phyloP scores from a whole-genome alignment of 1,284 basidiomycete genomes.

The Sparassis latifolia region DNA sequence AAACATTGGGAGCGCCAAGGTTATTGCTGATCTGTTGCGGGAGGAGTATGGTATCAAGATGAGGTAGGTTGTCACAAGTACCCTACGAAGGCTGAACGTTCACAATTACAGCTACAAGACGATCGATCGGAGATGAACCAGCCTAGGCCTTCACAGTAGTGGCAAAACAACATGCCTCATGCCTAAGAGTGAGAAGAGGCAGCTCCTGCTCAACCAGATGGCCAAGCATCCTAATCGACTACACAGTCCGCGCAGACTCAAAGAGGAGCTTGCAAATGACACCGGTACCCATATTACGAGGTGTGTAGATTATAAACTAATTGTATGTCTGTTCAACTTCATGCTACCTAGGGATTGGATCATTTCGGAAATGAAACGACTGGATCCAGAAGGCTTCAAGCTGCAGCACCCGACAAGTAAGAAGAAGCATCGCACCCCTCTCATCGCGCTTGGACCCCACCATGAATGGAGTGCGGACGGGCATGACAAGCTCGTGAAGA shows the following conservation, averaged over 20 bases:
- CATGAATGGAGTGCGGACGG: conserved; percentile 20
- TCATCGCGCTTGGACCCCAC: background rate
- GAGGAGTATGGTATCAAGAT: conserved; percentile 1
- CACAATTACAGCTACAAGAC: background rate
- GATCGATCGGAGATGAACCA: background rate
- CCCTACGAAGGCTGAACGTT: background rate
- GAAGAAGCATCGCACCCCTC: background rate
- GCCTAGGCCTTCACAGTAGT: background rate
- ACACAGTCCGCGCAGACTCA: background rate
- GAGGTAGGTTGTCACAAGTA: background rate
- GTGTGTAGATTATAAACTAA: background rate
- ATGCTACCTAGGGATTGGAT: background rate
- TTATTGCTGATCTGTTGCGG: no score
- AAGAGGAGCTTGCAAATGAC: background rate
- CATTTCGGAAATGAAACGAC: background rate
- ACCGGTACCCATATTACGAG: background rate
- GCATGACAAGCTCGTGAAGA: conserved; percentile 29
- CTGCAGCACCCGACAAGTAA: background rate
- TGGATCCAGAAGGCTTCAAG: conserved; percentile 1
- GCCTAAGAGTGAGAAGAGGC: no score
- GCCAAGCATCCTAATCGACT: background rate
- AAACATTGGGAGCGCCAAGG: no score
- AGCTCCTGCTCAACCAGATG: background rate
- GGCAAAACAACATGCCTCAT: background rate
- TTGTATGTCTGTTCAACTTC: background rate